phyloP scores from a whole-genome alignment of 2,329 filamentous ascomycete species.

The Diplocarpon mali region DNA sequence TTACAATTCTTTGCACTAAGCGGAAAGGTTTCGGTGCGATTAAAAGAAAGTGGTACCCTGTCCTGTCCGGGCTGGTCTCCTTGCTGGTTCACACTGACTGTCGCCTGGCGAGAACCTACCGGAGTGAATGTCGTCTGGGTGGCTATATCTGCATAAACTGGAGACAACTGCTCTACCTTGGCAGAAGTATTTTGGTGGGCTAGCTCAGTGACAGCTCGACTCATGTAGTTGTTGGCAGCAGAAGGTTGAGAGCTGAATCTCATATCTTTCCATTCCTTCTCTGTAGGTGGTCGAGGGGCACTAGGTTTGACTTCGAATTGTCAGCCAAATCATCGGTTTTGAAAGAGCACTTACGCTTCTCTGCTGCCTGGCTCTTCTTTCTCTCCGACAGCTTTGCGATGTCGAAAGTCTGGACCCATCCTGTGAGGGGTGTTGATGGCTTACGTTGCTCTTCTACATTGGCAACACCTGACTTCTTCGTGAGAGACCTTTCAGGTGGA shows the following conservation, averaged over 20 bases:
- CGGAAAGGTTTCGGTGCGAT: conserved; percentile 9
- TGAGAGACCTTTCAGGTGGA: conserved; percentile 6
- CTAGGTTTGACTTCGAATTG: not conserved
- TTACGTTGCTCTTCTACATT: not conserved
- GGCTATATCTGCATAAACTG: not conserved
- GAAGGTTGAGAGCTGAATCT: not conserved
- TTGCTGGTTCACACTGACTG: not conserved
- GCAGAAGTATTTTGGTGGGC: not conserved
- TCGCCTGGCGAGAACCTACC: not conserved
- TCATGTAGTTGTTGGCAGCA: conserved; percentile 1
- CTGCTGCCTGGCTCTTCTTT: not conserved
- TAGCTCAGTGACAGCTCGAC: not conserved
- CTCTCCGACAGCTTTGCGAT: not conserved
- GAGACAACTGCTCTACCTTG: not conserved
- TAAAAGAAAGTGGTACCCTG: conserved; percentile 1
- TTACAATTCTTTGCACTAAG: conserved; percentile 1
- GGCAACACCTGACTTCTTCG: not conserved
- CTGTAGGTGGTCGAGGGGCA: not conserved
- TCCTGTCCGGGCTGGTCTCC: not conserved
- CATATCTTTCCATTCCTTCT: not conserved
- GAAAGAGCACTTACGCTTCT: not conserved
- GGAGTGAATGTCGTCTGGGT: not conserved
- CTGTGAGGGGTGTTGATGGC: conserved; percentile 7
- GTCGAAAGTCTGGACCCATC: conserved; percentile 5
- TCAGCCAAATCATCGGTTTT: not conserved